These are phyloP conservation scores for Globisporangium cederbergense DNA, from an alignment of 352 stramenopile genomes.

Conservation along the genomic window DNA sequence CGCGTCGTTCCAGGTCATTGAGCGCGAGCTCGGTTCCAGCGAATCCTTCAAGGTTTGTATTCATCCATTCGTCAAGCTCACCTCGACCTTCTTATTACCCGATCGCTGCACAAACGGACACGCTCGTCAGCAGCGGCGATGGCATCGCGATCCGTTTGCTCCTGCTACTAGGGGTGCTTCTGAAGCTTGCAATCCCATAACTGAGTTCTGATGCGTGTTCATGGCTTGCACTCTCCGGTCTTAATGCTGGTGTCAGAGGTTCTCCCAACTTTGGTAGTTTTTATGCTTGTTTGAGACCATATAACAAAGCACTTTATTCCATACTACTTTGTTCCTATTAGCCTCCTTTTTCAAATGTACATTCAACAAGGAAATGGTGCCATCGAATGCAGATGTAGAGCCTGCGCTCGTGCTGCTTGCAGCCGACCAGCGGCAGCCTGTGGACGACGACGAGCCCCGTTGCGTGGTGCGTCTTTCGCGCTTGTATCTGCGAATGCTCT, in stretches of 20 bases:
- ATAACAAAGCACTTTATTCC: not conserved
- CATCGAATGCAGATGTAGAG: not conserved
- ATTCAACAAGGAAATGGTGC: not conserved
- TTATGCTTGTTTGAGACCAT: not conserved
- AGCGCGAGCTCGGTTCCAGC: not conserved
- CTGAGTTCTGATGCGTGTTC: not conserved
- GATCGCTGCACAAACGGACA: not conserved
- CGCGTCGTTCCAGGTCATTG: not conserved
- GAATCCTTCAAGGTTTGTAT: not conserved
- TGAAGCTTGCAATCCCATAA: not conserved
- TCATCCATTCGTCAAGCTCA: not conserved
- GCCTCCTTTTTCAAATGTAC: not conserved
- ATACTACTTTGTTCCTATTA: not conserved
- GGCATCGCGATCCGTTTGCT: not conserved
- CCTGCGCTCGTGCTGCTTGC: conserved; percentile 10
- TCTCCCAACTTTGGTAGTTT: not conserved
- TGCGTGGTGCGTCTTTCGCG: conserved; percentile 15
- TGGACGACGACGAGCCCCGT: conserved; percentile 9
- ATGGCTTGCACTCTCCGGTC: not conserved
- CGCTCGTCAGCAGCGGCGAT: not conserved
- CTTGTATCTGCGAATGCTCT: not conserved
- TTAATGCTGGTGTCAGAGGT: not conserved
- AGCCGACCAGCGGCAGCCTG: conserved; percentile 13
- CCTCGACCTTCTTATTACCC: not conserved
- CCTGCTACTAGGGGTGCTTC: not conserved